Evolutionary conservation across 768 basidiomycete genomes (phyloP).

Genomic region (Chiua virens): DNA sequence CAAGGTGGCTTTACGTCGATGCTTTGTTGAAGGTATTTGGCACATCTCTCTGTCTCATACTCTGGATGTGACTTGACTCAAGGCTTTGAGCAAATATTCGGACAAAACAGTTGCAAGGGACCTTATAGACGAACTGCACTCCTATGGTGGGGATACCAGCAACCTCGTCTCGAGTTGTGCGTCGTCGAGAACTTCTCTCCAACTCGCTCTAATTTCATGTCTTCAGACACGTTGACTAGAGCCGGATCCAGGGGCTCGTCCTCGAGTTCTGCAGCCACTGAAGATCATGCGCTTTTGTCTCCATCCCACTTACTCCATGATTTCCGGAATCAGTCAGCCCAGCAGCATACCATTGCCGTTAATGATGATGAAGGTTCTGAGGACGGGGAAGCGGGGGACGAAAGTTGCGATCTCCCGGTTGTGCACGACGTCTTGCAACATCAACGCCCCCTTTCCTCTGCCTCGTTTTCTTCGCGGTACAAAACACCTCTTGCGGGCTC

Average conservation of each 20-base stretch:
- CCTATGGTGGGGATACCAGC: slow-evolving; percentile 67
- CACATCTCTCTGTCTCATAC: background rate
- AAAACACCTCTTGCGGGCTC: slow-evolving; percentile 74
- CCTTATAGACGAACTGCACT: slow-evolving; percentile 74
- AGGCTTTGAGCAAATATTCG: slow-evolving; percentile 82
- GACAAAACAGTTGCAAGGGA: slow-evolving; percentile 77
- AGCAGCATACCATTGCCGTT: slow-evolving; percentile 18
- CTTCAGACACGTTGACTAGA: slow-evolving; percentile 34
- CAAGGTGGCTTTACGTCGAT: slow-evolving; percentile 89
- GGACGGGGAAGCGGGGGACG: slow-evolving; percentile 49
- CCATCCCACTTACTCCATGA: slow-evolving; percentile 14
- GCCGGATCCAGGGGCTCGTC: slow-evolving; percentile 57
- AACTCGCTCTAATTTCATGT: background rate
- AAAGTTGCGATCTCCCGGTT: slow-evolving; percentile 43
- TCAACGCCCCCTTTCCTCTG: slow-evolving; percentile 68
- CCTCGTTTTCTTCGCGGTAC: slow-evolving; percentile 65
- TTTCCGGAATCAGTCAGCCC: slow-evolving; percentile 7
- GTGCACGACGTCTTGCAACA: slow-evolving; percentile 39
- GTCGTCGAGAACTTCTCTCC: slow-evolving; percentile 10
- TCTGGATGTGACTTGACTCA: slow-evolving; percentile 1
- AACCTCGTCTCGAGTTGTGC: slow-evolving; percentile 68
- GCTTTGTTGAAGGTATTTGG: slow-evolving; percentile 72
- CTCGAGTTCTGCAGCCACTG: slow-evolving; percentile 64
- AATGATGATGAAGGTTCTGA: slow-evolving; percentile 42
- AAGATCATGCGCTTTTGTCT: slow-evolving; percentile 25